Percentiles rank a stretch among this genome's conserved stretches.
phyloP scores from a whole-genome alignment of 495 filamentous ascomycete genomes.

The Neurospora sp. region DNA sequence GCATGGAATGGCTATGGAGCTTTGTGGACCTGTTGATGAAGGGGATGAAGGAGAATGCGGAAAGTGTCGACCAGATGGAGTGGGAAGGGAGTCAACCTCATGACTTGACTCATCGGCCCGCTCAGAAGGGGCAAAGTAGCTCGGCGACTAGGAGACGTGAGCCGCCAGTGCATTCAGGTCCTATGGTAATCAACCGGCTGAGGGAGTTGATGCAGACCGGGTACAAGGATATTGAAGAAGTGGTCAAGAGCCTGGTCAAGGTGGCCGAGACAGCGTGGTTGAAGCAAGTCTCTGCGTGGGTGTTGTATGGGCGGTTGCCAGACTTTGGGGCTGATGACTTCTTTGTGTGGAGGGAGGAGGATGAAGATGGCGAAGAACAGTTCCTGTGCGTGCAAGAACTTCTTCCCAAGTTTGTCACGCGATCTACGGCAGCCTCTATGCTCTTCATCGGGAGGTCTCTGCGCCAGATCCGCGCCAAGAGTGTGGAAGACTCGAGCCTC shows the following conservation, averaged over 20 bases:
- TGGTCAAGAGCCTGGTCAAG: conserved; percentile 55
- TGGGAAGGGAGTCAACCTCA: neutral
- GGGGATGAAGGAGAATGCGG: neutral
- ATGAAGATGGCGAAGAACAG: conserved; percentile 22
- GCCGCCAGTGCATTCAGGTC: conserved; percentile 16
- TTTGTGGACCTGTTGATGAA: conserved; percentile 53
- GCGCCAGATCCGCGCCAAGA: conserved; percentile 59
- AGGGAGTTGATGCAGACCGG: conserved; percentile 73
- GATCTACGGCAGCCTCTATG: conserved; percentile 67
- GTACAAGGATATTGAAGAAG: conserved; percentile 71
- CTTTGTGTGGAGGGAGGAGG: conserved; percentile 48
- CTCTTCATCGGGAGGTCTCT: conserved; percentile 85
- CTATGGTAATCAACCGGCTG: conserved; percentile 65
- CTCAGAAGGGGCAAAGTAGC: neutral
- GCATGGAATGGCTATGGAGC: conserved; percentile 81
- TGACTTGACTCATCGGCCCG: conserved; percentile 5
- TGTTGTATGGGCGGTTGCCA: conserved; percentile 77
- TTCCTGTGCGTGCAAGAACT: conserved; percentile 35
- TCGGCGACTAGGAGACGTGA: neutral
- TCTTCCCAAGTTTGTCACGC: conserved; percentile 68
- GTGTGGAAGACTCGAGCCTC: conserved; percentile 40
- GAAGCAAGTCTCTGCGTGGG: conserved; percentile 78
- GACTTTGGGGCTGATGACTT: conserved; percentile 67
- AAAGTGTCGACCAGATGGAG: neutral
- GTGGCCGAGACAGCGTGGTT: conserved; percentile 87